Evolutionary conservation across 2,329 filamentous ascomycete species (phyloP), one percentile per base, ranked within the genome.

Genomic region (Arthrobotrys conoides): DNA sequence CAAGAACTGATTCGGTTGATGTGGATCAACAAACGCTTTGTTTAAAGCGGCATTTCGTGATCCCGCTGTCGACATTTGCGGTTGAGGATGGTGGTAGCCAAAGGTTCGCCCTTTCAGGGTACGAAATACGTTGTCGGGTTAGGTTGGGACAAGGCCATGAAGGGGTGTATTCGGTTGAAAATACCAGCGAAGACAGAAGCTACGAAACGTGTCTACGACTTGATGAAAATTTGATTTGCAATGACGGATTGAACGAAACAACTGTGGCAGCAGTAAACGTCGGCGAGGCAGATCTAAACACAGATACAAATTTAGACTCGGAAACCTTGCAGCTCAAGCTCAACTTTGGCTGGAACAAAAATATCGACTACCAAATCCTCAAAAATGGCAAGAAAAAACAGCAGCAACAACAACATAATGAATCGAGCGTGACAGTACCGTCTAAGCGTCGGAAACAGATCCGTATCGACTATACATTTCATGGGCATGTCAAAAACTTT

Each of bases 401-500:
- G 46, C 36, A 30, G n/a, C 69, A 16, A 10, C 44, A 20, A 20
- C 44, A 46, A 10, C 44, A 46, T 6, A 20, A 48, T 49, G 8
- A 22, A 24, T 41, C 44, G 44, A 46, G 20, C 8, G 18, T 12
- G 44, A n/a, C 9, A 24, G 12, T 36, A 33, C 22, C 41, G 5
- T 18, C 49, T 30, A 73, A 67, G 57, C 61, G 61, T 20, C 33
- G 71, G 24, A 71, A 51, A 41, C 44, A 36, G 41, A 72, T 61
- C 5, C 36, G 41, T 6, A 46, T 68, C 14, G 63, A 53, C 20
- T 36, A 51, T 10, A 33, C 55, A 24, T 72, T 41, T 51, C 65
- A 36, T 55, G 76, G 68, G 27, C 63, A 65, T 24, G 48, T 80
- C 36, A 69, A 66, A 36, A 16, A 53, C 73, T 66, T 78, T 18